These are phyloP conservation scores for Macrophomina pseudophaseolina DNA, from an alignment of 2,329 filamentous ascomycete species.

Conservation along the genomic window DNA sequence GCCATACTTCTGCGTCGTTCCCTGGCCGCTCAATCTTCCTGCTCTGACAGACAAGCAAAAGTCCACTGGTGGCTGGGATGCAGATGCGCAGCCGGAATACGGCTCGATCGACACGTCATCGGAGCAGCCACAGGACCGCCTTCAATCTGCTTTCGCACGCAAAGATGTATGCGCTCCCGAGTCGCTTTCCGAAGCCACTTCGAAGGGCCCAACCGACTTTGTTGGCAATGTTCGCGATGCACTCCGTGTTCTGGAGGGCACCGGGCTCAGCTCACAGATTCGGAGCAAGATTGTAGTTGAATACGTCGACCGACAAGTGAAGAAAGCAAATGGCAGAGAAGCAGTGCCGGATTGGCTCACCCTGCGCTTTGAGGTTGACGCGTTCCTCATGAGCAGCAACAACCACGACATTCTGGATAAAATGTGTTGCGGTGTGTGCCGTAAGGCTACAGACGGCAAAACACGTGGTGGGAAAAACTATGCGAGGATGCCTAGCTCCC, in stretches of 20 bases:
- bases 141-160: constrained; percentile 31
- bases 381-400: constrained; percentile 24
- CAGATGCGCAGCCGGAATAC: constrained; percentile 28
- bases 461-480: constrained; percentile 27
- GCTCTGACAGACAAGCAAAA: constrained; percentile 38
- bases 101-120: not conserved
- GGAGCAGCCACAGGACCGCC: constrained; percentile 10
- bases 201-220: constrained; percentile 30
- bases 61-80: constrained; percentile 35
- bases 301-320: constrained; percentile 30
- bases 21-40: constrained; percentile 41
- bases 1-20: constrained; percentile 30
- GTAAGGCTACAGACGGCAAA: constrained; percentile 10
- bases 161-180: constrained; percentile 7
- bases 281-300: constrained; percentile 35
- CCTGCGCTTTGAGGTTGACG: constrained; percentile 21
- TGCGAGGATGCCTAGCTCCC: constrained; percentile 22
- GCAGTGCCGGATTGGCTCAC: constrained; percentile 9
- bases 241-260: constrained; percentile 30
- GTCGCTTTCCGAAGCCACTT: constrained; percentile 10
- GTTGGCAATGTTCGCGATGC: constrained; percentile 34
- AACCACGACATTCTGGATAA: constrained; percentile 27
- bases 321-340: constrained; percentile 13
- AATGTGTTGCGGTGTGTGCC: constrained; percentile 25
- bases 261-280: constrained; percentile 30